phyloP scores from a whole-genome alignment of 306 rosid species.

The Carpinus viminea region DNA sequence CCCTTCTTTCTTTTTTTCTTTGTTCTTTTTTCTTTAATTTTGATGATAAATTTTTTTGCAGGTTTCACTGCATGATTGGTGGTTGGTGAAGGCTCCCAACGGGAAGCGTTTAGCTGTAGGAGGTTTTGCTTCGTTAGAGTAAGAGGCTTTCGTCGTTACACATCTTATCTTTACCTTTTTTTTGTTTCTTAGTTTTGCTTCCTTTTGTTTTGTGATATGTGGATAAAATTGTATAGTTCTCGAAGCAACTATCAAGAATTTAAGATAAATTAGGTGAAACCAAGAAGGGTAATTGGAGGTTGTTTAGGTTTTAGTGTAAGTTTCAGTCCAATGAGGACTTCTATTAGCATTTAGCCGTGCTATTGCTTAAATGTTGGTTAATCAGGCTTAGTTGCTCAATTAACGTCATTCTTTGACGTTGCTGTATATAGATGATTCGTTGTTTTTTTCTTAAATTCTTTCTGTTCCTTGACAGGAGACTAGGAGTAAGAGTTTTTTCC shows the following conservation, averaged over 20 bases:
- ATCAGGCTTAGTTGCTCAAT: not conserved
- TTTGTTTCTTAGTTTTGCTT: not conserved
- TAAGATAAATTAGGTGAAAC: not conserved
- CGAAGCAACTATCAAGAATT: not conserved
- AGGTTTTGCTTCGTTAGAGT: conserved; percentile 40
- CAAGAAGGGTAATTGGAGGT: not conserved
- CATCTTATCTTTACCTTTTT: not conserved
- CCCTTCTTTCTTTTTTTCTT: not conserved
- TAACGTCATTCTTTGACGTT: not conserved
- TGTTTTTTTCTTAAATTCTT: not conserved
- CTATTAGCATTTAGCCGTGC: not conserved
- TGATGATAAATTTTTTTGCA: not conserved
- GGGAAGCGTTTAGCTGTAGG: conserved; percentile 41
- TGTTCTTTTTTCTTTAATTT: not conserved
- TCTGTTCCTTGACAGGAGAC: conserved; percentile 27
- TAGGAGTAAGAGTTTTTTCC: conserved; percentile 30
- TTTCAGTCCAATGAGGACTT: not conserved
- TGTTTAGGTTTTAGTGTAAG: not conserved
- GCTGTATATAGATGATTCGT: not conserved
- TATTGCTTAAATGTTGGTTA: not conserved
- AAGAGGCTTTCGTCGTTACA: conserved; percentile 10
- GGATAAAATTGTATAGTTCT: not conserved
- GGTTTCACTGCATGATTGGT: conserved; percentile 47
- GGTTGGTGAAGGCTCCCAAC: conserved; percentile 35
- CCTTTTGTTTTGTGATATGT: not conserved